Percentiles rank a stretch among this genome's conserved stretches.
Evolutionary conservation across 2,329 filamentous ascomycete species (phyloP).

Genomic region (Fusarium globosum): DNA sequence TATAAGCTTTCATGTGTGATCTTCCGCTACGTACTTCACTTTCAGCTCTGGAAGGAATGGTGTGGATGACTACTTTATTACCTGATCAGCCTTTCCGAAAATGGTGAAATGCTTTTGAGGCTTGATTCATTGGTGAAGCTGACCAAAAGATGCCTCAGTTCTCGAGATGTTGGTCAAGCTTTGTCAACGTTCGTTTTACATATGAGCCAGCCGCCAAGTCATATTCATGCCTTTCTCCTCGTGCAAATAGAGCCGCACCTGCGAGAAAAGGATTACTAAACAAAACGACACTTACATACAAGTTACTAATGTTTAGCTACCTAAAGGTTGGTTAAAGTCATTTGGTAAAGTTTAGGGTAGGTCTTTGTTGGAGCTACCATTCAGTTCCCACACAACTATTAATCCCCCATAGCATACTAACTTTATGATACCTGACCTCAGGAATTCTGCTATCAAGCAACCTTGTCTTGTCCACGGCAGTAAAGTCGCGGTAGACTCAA

Average conservation of each 20-base stretch:
- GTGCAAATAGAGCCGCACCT: too few relatives aligned
- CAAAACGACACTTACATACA: not conserved
- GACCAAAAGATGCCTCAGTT: not conserved
- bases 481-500: not conserved
- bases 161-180: not conserved
- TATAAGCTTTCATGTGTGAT: slow-evolving; percentile 34
- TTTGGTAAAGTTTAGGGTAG: not conserved
- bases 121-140: not conserved
- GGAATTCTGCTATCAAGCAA: not conserved
- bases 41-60: slow-evolving; percentile 12
- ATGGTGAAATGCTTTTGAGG: not conserved
- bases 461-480: not conserved
- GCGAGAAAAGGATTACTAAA: not conserved
- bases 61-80: slow-evolving; percentile 28
- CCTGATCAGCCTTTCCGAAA: slow-evolving; percentile 19
- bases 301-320: not conserved
- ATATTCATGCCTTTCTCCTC: not conserved
- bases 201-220: not conserved
- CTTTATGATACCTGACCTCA: not conserved
- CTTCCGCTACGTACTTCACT: slow-evolving; percentile 8
- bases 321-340: not conserved
- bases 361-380: not conserved
- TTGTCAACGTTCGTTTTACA: not conserved
- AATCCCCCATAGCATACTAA: too few relatives aligned
- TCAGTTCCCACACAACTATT: not conserved